Evolutionary conservation across 2,329 filamentous ascomycete genomes (phyloP).

Genomic region (Penicillium glabrum): DNA sequence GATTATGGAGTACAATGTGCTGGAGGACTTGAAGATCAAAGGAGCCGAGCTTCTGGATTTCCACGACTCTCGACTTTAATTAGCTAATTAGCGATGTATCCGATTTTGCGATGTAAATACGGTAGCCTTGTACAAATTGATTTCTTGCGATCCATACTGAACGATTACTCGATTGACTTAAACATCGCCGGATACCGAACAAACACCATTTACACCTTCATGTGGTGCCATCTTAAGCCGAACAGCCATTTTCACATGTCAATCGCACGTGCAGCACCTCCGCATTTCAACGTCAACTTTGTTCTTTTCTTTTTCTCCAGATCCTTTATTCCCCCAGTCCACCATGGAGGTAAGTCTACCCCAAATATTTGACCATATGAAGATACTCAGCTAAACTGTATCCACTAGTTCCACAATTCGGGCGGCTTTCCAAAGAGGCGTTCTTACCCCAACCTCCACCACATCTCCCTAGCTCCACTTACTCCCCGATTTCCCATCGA

Average conservation of each 20-base stretch:
- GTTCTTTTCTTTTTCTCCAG: constrained; percentile 5
- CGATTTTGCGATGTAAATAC: background rate
- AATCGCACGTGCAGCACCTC: constrained; percentile 21
- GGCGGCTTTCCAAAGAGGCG: constrained; percentile 47
- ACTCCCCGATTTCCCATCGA: constrained; percentile 56
- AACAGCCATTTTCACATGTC: constrained; percentile 26
- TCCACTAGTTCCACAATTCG: constrained; percentile 24
- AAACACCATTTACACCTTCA: background rate
- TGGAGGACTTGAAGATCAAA: constrained; percentile 28
- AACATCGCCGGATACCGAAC: background rate
- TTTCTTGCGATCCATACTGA: background rate
- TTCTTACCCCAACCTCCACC: constrained; percentile 59
- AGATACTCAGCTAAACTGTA: background rate
- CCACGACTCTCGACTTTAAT: constrained; percentile 14
- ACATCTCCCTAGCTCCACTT: constrained; percentile 62
- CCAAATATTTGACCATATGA: background rate
- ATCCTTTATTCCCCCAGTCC: background rate
- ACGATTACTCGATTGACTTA: background rate
- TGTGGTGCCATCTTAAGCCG: background rate
- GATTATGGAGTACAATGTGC: constrained; percentile 38
- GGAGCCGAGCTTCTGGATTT: constrained; percentile 22
- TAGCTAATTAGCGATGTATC: constrained; percentile 1
- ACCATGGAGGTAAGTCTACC: constrained; percentile 26
- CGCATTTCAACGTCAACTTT: constrained; percentile 16
- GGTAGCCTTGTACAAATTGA: background rate